Base-by-base conservation (phyloP, 1,284 basidiomycete genomes). In the Grifola frondosa region DNA sequence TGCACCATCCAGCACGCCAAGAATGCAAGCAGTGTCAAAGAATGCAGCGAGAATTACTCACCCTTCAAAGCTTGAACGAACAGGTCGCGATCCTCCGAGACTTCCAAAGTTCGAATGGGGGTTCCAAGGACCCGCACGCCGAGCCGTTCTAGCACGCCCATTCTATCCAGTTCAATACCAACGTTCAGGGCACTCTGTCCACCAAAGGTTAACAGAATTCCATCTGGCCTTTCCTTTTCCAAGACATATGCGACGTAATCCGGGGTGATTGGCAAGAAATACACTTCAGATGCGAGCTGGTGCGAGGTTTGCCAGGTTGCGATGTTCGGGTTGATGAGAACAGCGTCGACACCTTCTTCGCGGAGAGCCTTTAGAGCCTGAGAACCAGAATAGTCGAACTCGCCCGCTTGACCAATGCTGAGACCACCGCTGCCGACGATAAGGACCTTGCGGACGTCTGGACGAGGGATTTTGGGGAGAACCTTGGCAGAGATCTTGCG, bases 321-420 rank as follows among this genome's bases (percentile, higher is more conserved):
- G 54, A 97, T 97, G 66, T 98, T 98, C 37, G 95, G 94, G 68
- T 97, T 97, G 67, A 97, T 92, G 49, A 99, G 84, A 52, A 99
- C 86, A 23, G 96, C 94, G 56, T 95, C 84, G 49, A 98, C 86
- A 41, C 96, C 94, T 63, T 94, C 92, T 67, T 99, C 97, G 49
- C 88, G 83, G 45, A 99, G 84, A 11, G 97, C 97, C 69, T 99
- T 99, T 71, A 99, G 86, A 23, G 97, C 97, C 71, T 99, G 97
- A 7, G 96, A 98, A 33, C 90, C 97, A 21, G 94, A 97, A 70
- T 99, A 99, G 68, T 99, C 97, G 68, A 99, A 99, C 70, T 99
- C 97, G 67, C 97, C 97, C 5, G 97, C 97, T 69, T 99, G 97
- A 32, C 97, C 97, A 53, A 99, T 99, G 62, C 85, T 89, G 37